A percentile compares a stretch with the other conserved stretches of the same genome.
phyloP scores from a whole-genome alignment of 768 basidiomycete genomes.

The Podaxis carcinomalis region DNA sequence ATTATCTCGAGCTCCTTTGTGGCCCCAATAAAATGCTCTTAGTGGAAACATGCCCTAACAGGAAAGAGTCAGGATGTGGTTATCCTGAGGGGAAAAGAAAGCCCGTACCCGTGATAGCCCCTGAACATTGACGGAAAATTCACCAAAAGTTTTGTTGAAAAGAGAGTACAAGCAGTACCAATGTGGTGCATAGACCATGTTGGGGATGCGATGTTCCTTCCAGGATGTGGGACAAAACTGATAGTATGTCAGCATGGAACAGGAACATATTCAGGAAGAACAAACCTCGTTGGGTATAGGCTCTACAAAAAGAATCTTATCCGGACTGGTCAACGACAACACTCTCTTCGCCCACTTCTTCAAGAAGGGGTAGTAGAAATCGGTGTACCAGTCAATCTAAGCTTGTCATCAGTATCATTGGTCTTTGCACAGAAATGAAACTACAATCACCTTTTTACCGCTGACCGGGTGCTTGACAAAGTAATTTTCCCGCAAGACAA shows the following conservation, averaged over 20 bases:
- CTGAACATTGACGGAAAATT: slow-evolving; percentile 91
- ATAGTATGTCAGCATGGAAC: not conserved
- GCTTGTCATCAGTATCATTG: not conserved
- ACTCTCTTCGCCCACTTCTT: slow-evolving; percentile 64
- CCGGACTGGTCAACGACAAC: slow-evolving; percentile 37
- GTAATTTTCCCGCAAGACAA: slow-evolving; percentile 81
- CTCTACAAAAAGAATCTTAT: slow-evolving; percentile 73
- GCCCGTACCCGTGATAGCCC: slow-evolving; percentile 72
- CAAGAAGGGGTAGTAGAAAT: slow-evolving; percentile 80
- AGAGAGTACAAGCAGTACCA: slow-evolving; percentile 87
- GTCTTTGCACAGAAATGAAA: not conserved
- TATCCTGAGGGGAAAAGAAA: not conserved
- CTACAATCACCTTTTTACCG: slow-evolving; percentile 50
- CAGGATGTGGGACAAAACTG: slow-evolving; percentile 81
- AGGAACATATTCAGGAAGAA: not conserved
- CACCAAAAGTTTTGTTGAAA: slow-evolving; percentile 78
- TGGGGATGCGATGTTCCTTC: slow-evolving; percentile 46
- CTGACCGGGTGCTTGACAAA: slow-evolving; percentile 68
- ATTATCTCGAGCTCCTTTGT: slow-evolving; percentile 75
- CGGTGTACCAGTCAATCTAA: slow-evolving; percentile 82
- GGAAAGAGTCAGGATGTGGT: not conserved
- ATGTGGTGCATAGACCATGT: slow-evolving; percentile 35
- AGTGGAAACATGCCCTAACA: slow-evolving; percentile 79
- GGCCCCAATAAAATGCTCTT: slow-evolving; percentile 86
- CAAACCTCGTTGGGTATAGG: slow-evolving; percentile 90